phyloP scores from a whole-genome alignment of 345 rosid genomes.

The Hibiscus trionum region DNA sequence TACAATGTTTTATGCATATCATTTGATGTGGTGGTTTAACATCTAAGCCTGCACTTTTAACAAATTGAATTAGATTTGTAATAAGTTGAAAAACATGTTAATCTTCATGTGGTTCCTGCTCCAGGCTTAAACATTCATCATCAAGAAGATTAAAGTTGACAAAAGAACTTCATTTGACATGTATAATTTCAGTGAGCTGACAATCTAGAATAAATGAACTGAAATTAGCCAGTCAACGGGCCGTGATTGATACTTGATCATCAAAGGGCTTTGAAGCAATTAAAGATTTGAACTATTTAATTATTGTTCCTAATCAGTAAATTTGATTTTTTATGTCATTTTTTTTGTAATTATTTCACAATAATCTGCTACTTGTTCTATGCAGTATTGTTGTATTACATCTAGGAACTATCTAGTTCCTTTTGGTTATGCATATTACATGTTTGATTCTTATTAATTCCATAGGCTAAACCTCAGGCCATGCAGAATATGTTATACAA shows the following conservation, averaged over 20 bases:
- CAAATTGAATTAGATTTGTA: too few relatives aligned
- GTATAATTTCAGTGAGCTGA: too few relatives aligned
- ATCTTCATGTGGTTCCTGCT: too few relatives aligned
- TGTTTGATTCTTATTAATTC: background rate
- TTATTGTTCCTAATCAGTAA: background rate
- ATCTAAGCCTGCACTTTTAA: too few relatives aligned
- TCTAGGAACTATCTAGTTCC: background rate
- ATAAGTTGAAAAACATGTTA: too few relatives aligned
- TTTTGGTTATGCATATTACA: background rate
- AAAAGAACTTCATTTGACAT: too few relatives aligned
- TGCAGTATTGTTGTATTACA: background rate
- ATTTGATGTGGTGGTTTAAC: too few relatives aligned
- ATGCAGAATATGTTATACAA: background rate
- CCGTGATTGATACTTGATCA: background rate
- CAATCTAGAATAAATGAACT: too few relatives aligned
- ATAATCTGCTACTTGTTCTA: background rate
- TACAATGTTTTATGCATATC: too few relatives aligned
- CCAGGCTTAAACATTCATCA: too few relatives aligned
- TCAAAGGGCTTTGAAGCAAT: background rate
- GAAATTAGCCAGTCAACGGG: background rate
- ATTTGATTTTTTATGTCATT: background rate
- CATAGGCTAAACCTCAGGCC: background rate
- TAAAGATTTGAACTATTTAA: background rate
- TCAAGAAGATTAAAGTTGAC: too few relatives aligned
- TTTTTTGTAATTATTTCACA: background rate